Conservation (phyloP, 345 rosid species). For the Carallia brachiata region DNA sequence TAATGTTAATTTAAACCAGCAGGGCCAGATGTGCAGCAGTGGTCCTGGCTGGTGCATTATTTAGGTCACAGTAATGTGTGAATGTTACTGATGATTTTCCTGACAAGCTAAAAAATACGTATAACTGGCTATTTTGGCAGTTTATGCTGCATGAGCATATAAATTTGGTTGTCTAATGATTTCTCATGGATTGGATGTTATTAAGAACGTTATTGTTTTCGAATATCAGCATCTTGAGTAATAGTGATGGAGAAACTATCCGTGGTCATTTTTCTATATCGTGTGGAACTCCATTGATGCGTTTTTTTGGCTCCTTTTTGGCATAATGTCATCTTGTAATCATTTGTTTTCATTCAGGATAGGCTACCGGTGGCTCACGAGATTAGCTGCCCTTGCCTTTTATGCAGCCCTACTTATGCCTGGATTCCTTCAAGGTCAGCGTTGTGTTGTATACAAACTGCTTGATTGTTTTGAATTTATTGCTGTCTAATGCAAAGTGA, state of each 20-base stretch:
- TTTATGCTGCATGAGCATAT: not conserved
- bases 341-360: constrained; percentile 30
- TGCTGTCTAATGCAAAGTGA: not conserved
- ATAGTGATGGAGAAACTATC: not conserved
- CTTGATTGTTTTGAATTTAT: not conserved
- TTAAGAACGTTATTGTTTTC: not conserved
- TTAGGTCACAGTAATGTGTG: constrained; percentile 9
- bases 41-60: not conserved
- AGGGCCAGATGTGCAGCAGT: not conserved
- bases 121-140: not conserved
- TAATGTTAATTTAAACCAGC: not conserved
- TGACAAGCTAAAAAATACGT: not conserved
- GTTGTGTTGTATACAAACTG: not conserved
- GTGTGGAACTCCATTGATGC: not conserved
- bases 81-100: not conserved
- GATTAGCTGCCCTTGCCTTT: constrained; percentile 28
- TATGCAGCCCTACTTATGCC: constrained; percentile 34
- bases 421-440: constrained; percentile 35
- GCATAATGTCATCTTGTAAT: constrained; percentile 18
- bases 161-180: not conserved
- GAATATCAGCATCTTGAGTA: not conserved
- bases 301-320: not conserved
- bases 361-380: constrained; percentile 37
- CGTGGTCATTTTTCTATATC: not conserved
- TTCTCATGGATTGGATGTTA: not conserved